phyloP scores from a whole-genome alignment of 352 stramenopile genomes.

The Phytophthora aleatoria region DNA sequence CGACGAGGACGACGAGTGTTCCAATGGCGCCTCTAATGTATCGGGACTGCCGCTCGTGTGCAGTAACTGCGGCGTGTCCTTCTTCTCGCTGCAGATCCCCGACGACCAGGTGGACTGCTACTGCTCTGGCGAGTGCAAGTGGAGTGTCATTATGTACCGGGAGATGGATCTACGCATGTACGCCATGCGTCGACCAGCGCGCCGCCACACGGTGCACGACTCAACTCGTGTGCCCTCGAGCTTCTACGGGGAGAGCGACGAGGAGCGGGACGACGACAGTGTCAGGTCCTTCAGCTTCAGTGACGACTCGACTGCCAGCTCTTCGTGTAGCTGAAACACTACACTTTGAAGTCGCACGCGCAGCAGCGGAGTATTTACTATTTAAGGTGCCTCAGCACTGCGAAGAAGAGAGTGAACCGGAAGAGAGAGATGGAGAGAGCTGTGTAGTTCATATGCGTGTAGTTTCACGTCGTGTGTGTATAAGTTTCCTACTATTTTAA shows the following conservation, averaged over 20 bases:
- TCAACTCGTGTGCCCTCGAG: constrained; percentile 37
- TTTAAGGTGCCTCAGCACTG: constrained; percentile 46
- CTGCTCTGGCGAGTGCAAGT: constrained; percentile 90
- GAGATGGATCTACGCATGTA: constrained; percentile 81
- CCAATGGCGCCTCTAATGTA: constrained; percentile 23
- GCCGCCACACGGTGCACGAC: constrained; percentile 10
- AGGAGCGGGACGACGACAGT: constrained; percentile 15
- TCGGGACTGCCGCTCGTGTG: constrained; percentile 80
- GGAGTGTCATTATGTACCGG: constrained; percentile 87
- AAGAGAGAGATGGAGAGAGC: constrained; percentile 1
- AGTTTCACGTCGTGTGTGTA: constrained; percentile 22
- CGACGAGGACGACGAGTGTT: constrained; percentile 14
- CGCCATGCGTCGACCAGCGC: constrained; percentile 40
- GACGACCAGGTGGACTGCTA: constrained; percentile 77
- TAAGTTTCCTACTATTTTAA: constrained; percentile 22
- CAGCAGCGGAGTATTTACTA: constrained; percentile 48
- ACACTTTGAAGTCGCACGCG: background rate
- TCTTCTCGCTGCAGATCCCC: constrained; percentile 74
- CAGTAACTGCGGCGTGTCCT: constrained; percentile 83
- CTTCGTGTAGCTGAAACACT: constrained; percentile 21
- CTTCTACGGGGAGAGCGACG: constrained; percentile 23
- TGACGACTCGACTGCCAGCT: constrained; percentile 33
- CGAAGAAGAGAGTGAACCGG: constrained; percentile 10
- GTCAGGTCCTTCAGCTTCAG: constrained; percentile 25
- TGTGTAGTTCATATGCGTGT: constrained; percentile 28